These are phyloP conservation scores for Candida nitratophila DNA, from an alignment of 805 yeast species.

Conservation along the genomic window DNA sequence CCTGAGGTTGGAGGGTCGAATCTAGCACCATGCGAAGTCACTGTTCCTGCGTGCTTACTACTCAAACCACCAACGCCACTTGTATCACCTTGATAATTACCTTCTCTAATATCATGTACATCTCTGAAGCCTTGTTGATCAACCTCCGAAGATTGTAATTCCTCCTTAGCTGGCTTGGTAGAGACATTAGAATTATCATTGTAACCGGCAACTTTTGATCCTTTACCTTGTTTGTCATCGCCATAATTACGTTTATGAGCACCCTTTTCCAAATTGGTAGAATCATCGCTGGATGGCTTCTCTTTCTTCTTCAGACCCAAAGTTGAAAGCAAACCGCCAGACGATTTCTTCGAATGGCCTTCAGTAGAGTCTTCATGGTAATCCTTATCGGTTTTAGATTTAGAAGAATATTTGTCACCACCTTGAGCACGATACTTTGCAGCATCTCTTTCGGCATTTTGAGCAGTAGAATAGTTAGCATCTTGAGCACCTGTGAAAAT, in stretches of 20 bases:
- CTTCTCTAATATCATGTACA: too few species aligned
- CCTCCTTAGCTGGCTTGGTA: not conserved
- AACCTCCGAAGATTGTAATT: not conserved
- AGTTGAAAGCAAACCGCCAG: not conserved
- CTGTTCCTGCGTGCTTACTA: not conserved
- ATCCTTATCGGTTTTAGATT: not conserved
- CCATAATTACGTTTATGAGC: slow-evolving; percentile 1
- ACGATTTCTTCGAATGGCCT: not conserved
- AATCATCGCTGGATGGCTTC: not conserved
- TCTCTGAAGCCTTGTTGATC: not conserved
- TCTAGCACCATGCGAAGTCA: not conserved
- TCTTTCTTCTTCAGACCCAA: slow-evolving; percentile 2
- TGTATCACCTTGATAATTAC: too few species aligned
- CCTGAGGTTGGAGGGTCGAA: slow-evolving; percentile 2
- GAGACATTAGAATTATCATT: not conserved
- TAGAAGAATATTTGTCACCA: not conserved
- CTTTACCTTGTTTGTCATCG: not conserved
- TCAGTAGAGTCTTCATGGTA: not conserved
- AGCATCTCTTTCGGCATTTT: not conserved
- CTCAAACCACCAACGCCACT: not conserved
- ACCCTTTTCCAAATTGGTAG: slow-evolving; percentile 1
- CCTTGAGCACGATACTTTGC: not conserved
- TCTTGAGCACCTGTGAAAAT: slow-evolving; percentile 1
- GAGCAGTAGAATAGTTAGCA: slow-evolving; percentile 3
- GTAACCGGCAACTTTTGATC: not conserved